Base-by-base conservation (phyloP, 2,329 filamentous ascomycete genomes). In the Neospermospora avenae region DNA sequence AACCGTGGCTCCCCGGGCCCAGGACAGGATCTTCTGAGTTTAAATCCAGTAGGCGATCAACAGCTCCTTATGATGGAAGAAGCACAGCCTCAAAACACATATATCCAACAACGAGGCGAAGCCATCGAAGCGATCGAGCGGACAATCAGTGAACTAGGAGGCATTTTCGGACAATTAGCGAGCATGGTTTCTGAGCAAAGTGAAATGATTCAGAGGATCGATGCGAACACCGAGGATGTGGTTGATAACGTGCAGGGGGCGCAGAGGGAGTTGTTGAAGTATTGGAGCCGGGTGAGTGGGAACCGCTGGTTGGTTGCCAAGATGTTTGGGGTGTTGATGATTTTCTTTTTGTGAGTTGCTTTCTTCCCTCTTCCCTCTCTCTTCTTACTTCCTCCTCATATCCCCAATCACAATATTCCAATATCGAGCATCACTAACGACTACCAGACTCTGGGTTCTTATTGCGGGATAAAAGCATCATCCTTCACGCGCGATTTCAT, bases 191-290 rank as follows among this genome's bases (percentile, higher is more conserved):
- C 89, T 58, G 93, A 99, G 74, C 95, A 99, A 77, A 91, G 90
- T 63, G 95, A 97, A 76, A 96, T 96, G 89, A 96, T 99, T 66
- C 91, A 98, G 76, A 83, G 93, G 53, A 97, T 97, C 71, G 93
- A 98, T 70, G 93, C 93, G 66, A 97, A 98, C 75, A 97, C 93
- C 1, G 95, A 99, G 72, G 93, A 97, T 69, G 91, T 99, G 5
- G 93, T 99, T 57, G 93, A 98, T 71, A 99, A 99, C 69, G 93
- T 99, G n/a, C 86, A 96, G 71, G 95, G 95, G 18, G 95, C 95
- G 5, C 95, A 99, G 74, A 83, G 93, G 64, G 93, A 99, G 76
- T 74, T 99, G 71, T 85, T 99, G 77, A 97, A 97, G 75, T 99
- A 98, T 77, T 99, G 95, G 93, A 89, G 86, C 28, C 84, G 93